Evolutionary conservation across 164 flowering plant genomes (phyloP).

Genomic region (Liquidambar formosana): DNA sequence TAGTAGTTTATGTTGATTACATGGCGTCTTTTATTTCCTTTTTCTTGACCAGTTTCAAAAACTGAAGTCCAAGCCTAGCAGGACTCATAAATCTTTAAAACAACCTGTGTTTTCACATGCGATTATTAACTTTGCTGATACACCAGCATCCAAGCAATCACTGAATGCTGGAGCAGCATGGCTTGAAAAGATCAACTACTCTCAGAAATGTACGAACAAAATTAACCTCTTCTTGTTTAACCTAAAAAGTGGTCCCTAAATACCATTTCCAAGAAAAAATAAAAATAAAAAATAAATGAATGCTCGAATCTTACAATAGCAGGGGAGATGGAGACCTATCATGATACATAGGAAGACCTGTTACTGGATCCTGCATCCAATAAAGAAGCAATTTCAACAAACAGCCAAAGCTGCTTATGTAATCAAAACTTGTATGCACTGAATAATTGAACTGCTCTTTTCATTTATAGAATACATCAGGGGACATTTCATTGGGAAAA

Average conservation of each 20-base stretch:
- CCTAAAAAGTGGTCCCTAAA: not conserved
- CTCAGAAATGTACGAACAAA: not conserved
- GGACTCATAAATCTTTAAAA: not conserved
- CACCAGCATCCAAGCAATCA: not conserved
- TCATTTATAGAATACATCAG: not conserved
- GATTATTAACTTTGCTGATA: not conserved
- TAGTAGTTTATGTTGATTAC: not conserved
- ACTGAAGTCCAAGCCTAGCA: not conserved
- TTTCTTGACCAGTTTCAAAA: not conserved
- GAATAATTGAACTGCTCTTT: no score
- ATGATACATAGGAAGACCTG: conserved; percentile 81
- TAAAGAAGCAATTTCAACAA: conserved; percentile 10
- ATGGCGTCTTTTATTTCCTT: not conserved
- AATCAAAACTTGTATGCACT: no score
- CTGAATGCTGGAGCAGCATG: not conserved
- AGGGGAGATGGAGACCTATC: conserved; percentile 63
- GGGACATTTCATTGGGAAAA: not conserved
- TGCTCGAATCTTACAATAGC: conserved; percentile 63
- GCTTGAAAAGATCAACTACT: conserved; percentile 1
- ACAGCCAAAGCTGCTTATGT: not conserved
- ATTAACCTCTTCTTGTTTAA: not conserved
- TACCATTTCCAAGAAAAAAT: not conserved
- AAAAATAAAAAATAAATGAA: no score
- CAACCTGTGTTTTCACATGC: not conserved
- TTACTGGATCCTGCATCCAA: conserved; percentile 82